Evolutionary conservation across 1,284 basidiomycete species (phyloP).

Genomic region (Flammula alnicola): DNA sequence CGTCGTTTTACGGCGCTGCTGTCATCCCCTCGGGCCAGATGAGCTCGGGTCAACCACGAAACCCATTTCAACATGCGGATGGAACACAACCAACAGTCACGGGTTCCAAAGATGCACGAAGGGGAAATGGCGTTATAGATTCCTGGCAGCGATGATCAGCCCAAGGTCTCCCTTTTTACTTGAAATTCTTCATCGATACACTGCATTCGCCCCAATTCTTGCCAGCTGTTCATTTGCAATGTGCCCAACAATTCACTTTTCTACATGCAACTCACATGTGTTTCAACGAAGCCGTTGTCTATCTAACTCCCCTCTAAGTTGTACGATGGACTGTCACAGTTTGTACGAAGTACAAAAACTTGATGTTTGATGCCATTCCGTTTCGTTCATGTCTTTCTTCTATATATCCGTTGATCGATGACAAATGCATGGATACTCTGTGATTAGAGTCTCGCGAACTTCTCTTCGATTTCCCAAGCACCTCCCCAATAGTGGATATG

Average conservation of each 20-base stretch:
- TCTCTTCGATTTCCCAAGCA: conserved; percentile 94
- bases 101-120: conserved; percentile 59
- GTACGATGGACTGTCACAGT: conserved; percentile 14
- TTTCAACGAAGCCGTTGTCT: conserved; percentile 13
- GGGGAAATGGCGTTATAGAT: conserved; percentile 69
- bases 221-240: conserved; percentile 15
- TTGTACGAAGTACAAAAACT: conserved; percentile 22
- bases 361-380: conserved; percentile 22
- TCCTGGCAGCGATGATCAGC: conserved; percentile 69
- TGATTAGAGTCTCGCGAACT: conserved; percentile 53
- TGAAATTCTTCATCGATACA: conserved; percentile 17
- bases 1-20: conserved; percentile 72
- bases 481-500: conserved; percentile 85
- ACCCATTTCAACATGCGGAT: conserved; percentile 57
- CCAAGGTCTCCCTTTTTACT: conserved; percentile 22
- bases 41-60: conserved; percentile 52
- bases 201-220: conserved; percentile 12
- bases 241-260: conserved; percentile 17
- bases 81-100: conserved; percentile 41
- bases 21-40: conserved; percentile 57
- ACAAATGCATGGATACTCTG: conserved; percentile 10
- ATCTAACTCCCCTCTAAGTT: conserved; percentile 21
- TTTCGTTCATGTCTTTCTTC: conserved; percentile 19
- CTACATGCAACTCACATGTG: conserved; percentile 20
- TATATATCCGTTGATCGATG: conserved; percentile 29